Evolutionary conservation across 441 rosid species (phyloP).

Genomic region (Euphorbia celastroides): DNA sequence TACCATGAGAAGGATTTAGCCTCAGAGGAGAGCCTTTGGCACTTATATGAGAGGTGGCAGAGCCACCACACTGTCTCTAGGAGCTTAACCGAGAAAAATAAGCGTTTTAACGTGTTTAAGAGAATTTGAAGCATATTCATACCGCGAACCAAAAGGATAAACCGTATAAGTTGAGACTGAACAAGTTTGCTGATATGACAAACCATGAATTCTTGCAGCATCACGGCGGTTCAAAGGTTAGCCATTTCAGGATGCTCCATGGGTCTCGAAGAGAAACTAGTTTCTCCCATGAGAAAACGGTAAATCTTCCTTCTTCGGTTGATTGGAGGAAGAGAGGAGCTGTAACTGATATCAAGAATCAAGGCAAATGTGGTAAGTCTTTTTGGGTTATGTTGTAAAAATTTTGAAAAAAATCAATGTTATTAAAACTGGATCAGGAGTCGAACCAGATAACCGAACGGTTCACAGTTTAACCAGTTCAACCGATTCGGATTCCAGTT

Average conservation of each 20-base stretch:
- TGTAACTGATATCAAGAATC: conserved; percentile 62
- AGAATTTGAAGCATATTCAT: conserved; percentile 63
- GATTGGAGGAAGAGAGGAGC: conserved; percentile 83
- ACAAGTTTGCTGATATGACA: conserved; percentile 76
- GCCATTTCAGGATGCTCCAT: conserved; percentile 52
- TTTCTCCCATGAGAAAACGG: conserved; percentile 39
- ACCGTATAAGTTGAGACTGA: conserved; percentile 63
- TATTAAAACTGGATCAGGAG: too few relatives aligned
- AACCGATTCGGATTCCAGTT: too few relatives aligned
- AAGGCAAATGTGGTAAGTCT: conserved; percentile 60
- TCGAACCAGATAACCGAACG: too few relatives aligned
- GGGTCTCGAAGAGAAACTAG: conserved; percentile 27
- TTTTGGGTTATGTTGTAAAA: background rate
- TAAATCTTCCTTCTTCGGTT: conserved; percentile 35
- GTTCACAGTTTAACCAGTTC: too few relatives aligned
- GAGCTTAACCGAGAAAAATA: conserved; percentile 45
- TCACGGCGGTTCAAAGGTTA: conserved; percentile 63
- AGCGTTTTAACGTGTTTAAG: conserved; percentile 71
- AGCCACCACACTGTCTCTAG: conserved; percentile 62
- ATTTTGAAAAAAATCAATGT: too few relatives aligned
- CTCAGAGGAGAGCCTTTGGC: conserved; percentile 50
- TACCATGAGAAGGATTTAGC: conserved; percentile 55
- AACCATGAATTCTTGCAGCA: conserved; percentile 52
- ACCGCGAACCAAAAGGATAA: conserved; percentile 49
- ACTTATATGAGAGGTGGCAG: conserved; percentile 69